These are phyloP conservation scores for Trypanosoma vivax DNA, from an alignment of 208 protist genomes.

Conservation along the genomic window DNA sequence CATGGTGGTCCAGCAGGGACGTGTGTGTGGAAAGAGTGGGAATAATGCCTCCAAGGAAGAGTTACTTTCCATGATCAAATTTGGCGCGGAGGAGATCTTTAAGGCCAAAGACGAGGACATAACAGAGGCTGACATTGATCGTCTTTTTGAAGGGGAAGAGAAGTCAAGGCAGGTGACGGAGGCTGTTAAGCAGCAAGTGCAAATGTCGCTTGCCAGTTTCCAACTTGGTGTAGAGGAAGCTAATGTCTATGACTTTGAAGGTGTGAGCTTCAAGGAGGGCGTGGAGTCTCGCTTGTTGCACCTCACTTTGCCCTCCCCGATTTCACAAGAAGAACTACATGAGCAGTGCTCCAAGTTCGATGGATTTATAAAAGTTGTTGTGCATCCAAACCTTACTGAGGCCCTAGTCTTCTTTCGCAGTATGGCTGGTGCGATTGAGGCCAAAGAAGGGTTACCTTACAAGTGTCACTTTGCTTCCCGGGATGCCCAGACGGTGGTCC, in stretches of 20 bases:
- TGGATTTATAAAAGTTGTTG: conserved; percentile 60
- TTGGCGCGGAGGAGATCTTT: conserved; percentile 97
- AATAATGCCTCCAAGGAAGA: conserved; percentile 90
- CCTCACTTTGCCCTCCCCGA: conserved; percentile 34
- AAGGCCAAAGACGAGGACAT: conserved; percentile 84
- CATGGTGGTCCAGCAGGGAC: conserved; percentile 97
- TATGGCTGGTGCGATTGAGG: conserved; percentile 70
- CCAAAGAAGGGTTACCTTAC: conserved; percentile 65
- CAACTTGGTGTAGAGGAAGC: conserved; percentile 86
- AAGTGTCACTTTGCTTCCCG: conserved; percentile 46
- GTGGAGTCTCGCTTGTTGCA: conserved; percentile 73
- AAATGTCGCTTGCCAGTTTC: conserved; percentile 91
- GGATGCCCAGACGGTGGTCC: conserved; percentile 69
- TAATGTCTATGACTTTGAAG: conserved; percentile 95
- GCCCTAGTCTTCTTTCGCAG: conserved; percentile 81
- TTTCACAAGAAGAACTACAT: conserved; percentile 65
- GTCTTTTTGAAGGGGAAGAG: conserved; percentile 88
- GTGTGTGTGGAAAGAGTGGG: conserved; percentile 44
- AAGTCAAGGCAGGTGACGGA: conserved; percentile 75
- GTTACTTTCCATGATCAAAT: conserved; percentile 96
- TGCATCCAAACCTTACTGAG: conserved; percentile 82
- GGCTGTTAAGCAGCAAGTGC: conserved; percentile 78
- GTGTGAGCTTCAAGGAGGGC: conserved; percentile 84
- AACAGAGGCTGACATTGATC: conserved; percentile 98
- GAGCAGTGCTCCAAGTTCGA: conserved; percentile 60